Conservation (phyloP, 2,329 filamentous ascomycete species). For the Alternaria sp. region DNA sequence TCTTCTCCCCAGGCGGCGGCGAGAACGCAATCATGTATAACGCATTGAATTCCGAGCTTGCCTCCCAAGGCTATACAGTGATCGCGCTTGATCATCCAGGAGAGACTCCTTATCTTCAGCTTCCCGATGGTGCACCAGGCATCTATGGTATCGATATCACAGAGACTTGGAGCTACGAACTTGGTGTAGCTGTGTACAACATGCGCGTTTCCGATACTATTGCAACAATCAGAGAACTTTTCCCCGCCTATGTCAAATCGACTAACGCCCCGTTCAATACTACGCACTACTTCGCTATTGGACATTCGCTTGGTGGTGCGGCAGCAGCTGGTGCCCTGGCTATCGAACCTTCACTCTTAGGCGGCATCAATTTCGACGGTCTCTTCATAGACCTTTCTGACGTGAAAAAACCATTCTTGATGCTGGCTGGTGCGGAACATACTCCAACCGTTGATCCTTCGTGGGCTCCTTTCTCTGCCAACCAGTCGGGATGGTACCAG, state of each 20-base stretch:
- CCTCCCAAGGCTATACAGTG: constrained; percentile 21
- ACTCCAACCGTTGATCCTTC: constrained; percentile 23
- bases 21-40: constrained; percentile 12
- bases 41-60: constrained; percentile 15
- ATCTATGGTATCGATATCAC: constrained; percentile 13
- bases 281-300: constrained; percentile 10
- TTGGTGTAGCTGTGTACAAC: constrained; percentile 3
- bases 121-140: constrained; percentile 11
- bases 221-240: constrained; percentile 2
- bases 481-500: constrained; percentile 34
- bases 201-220: constrained; percentile 7
- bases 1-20: constrained; percentile 23
- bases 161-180: neutral
- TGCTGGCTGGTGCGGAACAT: constrained; percentile 28
- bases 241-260: constrained; percentile 9
- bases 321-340: constrained; percentile 4
- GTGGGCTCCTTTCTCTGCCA: constrained; percentile 27
- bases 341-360: neutral
- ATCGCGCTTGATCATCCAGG: constrained; percentile 26
- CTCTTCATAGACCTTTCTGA: constrained; percentile 24
- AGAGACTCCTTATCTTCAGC: constrained; percentile 21
- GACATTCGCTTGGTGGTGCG: constrained; percentile 25
- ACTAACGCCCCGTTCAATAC: constrained; percentile 15
- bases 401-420: constrained; percentile 28
- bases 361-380: constrained; percentile 13